phyloP scores from a whole-genome alignment of 2,329 filamentous ascomycete species.

The Parafenestella ontariensis region DNA sequence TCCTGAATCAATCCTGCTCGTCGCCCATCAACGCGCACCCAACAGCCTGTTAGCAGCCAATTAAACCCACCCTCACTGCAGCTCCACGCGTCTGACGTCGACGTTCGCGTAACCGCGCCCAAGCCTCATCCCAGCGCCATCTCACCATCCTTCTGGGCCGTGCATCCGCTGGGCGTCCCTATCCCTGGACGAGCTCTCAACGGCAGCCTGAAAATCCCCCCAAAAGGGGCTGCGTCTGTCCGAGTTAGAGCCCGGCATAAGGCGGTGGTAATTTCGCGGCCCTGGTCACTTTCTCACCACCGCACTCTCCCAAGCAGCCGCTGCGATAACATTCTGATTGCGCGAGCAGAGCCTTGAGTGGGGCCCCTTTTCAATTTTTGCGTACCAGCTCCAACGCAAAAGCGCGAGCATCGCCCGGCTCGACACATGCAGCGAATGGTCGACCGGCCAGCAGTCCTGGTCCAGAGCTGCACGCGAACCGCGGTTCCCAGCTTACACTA shows the following conservation, averaged over 20 bases:
- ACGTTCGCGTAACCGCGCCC: slow-evolving; percentile 24
- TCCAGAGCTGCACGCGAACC: slow-evolving; percentile 23
- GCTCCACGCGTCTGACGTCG: slow-evolving; percentile 36
- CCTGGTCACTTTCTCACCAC: slow-evolving; percentile 7
- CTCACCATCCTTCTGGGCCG: slow-evolving; percentile 22
- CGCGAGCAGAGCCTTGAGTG: background rate
- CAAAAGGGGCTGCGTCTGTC: slow-evolving; percentile 14
- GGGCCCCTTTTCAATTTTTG: slow-evolving; percentile 8
- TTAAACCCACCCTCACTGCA: slow-evolving; percentile 14
- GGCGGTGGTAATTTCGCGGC: slow-evolving; percentile 19
- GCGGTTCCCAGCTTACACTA: slow-evolving; percentile 15
- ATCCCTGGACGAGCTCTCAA: slow-evolving; percentile 24
- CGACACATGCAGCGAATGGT: slow-evolving; percentile 4
- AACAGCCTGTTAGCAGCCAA: slow-evolving; percentile 26
- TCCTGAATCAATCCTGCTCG: background rate
- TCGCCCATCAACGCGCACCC: slow-evolving; percentile 20
- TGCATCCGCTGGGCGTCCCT: slow-evolving; percentile 28
- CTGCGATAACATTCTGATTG: background rate
- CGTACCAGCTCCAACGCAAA: slow-evolving; percentile 11
- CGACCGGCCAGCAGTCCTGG: too few species aligned
- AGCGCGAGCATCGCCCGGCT: slow-evolving; percentile 16
- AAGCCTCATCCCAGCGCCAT: slow-evolving; percentile 24
- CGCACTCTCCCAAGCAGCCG: slow-evolving; percentile 1
- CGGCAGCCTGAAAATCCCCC: slow-evolving; percentile 29
- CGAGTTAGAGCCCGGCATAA: slow-evolving; percentile 19